These are phyloP conservation scores for Raffaelea albimanens DNA, from an alignment of 2,329 filamentous ascomycete genomes.

Conservation along the genomic window DNA sequence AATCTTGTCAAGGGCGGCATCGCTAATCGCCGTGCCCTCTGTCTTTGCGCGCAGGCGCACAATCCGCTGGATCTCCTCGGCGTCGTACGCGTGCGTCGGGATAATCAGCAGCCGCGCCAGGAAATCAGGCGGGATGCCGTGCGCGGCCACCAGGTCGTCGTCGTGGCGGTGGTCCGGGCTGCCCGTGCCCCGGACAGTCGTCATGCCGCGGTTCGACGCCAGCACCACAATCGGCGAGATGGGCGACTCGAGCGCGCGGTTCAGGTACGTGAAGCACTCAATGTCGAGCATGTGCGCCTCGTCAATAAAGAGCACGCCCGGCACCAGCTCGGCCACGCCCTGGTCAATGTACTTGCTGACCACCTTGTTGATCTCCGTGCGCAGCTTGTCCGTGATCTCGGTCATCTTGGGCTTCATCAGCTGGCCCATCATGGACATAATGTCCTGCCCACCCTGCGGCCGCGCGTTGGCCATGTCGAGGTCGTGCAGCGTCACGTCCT, in stretches of 20 bases:
- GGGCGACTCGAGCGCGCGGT: conserved; percentile 89
- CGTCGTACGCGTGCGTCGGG: conserved; percentile 81
- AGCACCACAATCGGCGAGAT: conserved; percentile 97
- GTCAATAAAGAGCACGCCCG: conserved; percentile 95
- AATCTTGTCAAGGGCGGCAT: conserved; percentile 79
- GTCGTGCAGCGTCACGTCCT: conserved; percentile 95
- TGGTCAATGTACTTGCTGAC: conserved; percentile 99
- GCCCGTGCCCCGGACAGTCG: conserved; percentile 83
- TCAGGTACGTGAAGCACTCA: conserved; percentile 98
- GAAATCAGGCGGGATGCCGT: conserved; percentile 91
- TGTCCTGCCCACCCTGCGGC: conserved; percentile 94
- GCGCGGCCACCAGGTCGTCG: conserved; percentile 70
- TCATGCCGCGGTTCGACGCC: conserved; percentile 91
- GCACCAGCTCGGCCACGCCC: conserved; percentile 94
- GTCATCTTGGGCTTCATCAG: conserved; percentile 99
- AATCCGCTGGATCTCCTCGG: conserved; percentile 86
- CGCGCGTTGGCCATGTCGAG: conserved; percentile 91
- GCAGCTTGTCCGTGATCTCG: conserved; percentile 95
- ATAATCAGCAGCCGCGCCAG: conserved; percentile 91
- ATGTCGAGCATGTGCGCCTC: conserved; percentile 99
- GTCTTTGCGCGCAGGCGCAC: conserved; percentile 75
- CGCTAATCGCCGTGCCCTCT: conserved; percentile 69
- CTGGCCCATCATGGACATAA: conserved; percentile 99
- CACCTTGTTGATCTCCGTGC: conserved; percentile 96
- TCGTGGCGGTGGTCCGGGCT: too few relatives aligned